Percentiles rank a stretch among this genome's conserved stretches.
Evolutionary conservation across 2,329 filamentous ascomycete species (phyloP).

Genomic region (Phaeosphaeria sp.): DNA sequence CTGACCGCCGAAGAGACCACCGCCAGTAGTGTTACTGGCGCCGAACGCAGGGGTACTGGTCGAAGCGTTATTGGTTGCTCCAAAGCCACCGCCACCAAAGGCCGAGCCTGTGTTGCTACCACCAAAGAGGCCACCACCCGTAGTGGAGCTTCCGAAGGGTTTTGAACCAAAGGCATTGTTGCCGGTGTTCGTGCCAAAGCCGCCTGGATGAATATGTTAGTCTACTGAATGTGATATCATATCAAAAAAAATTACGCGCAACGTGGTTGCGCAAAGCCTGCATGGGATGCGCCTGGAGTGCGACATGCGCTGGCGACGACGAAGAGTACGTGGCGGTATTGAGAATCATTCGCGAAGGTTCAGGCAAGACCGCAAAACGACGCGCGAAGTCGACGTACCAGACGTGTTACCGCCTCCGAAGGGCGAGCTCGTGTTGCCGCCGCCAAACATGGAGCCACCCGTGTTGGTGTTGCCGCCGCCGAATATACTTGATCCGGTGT

Average conservation of each 20-base stretch:
- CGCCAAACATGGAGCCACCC: conserved; percentile 41
- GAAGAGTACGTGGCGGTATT: background rate
- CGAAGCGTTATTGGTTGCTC: conserved; percentile 25
- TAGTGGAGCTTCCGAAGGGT: conserved; percentile 43
- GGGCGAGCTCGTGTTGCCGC: conserved; percentile 36
- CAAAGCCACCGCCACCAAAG: conserved; percentile 28
- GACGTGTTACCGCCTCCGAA: conserved; percentile 49
- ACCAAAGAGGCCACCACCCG: conserved; percentile 46
- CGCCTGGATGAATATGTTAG: conserved; percentile 39
- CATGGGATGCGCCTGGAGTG: background rate
- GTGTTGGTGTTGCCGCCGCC: conserved; percentile 43
- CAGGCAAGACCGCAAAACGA: conserved; percentile 32
- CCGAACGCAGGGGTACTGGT: conserved; percentile 34
- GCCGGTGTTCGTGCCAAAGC: conserved; percentile 39
- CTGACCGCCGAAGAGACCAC: conserved; percentile 40
- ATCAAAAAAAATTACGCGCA: conserved; percentile 4
- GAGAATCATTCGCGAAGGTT: background rate
- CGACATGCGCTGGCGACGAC: background rate
- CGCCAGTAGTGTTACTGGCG: conserved; percentile 33
- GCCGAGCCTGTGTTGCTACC: conserved; percentile 27
- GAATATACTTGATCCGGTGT: conserved; percentile 43
- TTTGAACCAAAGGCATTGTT: conserved; percentile 32
- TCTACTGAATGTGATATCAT: background rate
- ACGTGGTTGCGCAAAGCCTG: background rate
- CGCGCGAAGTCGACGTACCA: conserved; percentile 32